Percentiles rank a stretch among this genome's conserved stretches.
phyloP scores from a whole-genome alignment of 2,329 filamentous ascomycete genomes.

The Ceratocystis ficicola region DNA sequence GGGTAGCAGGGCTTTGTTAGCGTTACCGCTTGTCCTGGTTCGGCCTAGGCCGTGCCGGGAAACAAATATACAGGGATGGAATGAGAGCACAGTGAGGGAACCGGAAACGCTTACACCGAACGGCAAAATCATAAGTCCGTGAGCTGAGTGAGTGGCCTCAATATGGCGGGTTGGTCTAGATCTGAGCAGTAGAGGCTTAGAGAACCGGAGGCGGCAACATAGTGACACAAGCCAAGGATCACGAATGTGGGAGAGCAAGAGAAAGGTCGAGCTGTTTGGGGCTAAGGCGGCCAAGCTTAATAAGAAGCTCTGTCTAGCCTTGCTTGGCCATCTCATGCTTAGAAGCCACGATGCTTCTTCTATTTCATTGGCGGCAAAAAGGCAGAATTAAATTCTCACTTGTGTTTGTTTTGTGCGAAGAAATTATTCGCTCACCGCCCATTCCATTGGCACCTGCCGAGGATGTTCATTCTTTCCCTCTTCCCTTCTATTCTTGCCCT shows the following conservation, averaged over 20 bases:
- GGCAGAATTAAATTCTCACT: background rate
- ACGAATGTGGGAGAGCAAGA: background rate
- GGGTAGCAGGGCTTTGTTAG: background rate
- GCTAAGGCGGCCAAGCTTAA: background rate
- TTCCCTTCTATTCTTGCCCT: too few species aligned
- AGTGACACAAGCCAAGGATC: background rate
- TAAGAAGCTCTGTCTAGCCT: background rate
- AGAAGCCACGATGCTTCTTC: too few species aligned
- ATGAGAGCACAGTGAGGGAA: background rate
- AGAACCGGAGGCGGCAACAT: background rate
- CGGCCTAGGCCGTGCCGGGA: background rate
- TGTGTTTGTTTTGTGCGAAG: background rate
- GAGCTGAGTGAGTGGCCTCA: background rate
- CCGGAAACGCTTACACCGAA: constrained; percentile 5
- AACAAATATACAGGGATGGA: background rate
- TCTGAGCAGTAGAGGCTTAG: background rate
- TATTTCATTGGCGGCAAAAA: background rate
- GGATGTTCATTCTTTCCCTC: background rate
- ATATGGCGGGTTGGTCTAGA: background rate
- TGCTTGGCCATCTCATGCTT: background rate
- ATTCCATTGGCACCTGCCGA: background rate
- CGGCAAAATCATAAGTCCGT: background rate
- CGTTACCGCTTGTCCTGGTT: constrained; percentile 2
- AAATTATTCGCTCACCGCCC: background rate
- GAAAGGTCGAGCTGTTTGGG: background rate